Evolutionary conservation across 2,329 filamentous ascomycete genomes (phyloP), one percentile per base, ranked within the genome.

Genomic region (Fusarium sp.): DNA sequence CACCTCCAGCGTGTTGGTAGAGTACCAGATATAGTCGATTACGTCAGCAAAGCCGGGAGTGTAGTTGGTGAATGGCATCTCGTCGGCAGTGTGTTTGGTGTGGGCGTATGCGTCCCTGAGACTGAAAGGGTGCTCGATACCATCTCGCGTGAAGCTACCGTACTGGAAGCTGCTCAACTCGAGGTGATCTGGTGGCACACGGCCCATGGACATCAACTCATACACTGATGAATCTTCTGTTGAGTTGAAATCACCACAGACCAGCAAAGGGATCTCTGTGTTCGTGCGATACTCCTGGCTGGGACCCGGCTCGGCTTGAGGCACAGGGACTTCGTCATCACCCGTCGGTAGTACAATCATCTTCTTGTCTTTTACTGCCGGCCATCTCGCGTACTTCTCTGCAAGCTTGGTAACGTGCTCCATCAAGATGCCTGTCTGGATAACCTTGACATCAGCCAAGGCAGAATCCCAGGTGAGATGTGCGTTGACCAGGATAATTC

Each of bases 11-110:
- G 92, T 90, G 79, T 96, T 97, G 60, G 94, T 95, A 58, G 94
- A 94, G 81, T 97, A 99, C 94, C 94, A 98, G 75, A 99, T 94
- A 80, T 98, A 98, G 79, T 99, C 96, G 71, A 99, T 92, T 59
- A 97, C 93, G 66, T 94, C 94, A 52, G 89, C 88, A 81, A 98
- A 99, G n/a, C 90, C 89, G 2, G 96, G 94, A 15, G 94, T 97
- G 81, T 98, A 99, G 81, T 99, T 99, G 46, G 96, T 99, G 79
- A 97, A 99, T 6, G 90, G 89, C 73, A 98, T 83, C 77, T 97
- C 93, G 60, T 94, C 92, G 8, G 91, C 90, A 36, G 96, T 89
- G 76, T 95, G 92, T 67, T 91, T 91, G 53, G 97, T 91, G 67
- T 92, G 88, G 36, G 89, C 88, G 79, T 99, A 99, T 5, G 94